A percentile compares a stretch with the other conserved stretches of the same genome.
Conservation (phyloP, 768 basidiomycete species). For the Phylloporus arenicola region DNA sequence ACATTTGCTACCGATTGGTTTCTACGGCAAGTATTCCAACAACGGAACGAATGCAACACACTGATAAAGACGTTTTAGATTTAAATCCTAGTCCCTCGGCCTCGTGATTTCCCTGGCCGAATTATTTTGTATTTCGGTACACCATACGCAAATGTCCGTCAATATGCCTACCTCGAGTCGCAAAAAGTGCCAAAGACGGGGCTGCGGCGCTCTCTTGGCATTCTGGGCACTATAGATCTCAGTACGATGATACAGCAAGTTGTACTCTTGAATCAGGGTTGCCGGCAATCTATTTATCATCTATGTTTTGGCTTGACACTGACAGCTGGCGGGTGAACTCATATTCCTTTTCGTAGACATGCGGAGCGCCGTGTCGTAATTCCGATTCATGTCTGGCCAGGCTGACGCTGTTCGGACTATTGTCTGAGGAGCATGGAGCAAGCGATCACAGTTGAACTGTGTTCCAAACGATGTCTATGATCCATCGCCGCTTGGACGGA, state of each 20-base stretch:
- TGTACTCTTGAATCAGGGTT: background rate
- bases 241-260: constrained; percentile 39
- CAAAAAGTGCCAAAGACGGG: constrained; percentile 33
- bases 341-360: background rate
- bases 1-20: constrained; percentile 18
- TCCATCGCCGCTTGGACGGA: background rate
- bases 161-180: constrained; percentile 68
- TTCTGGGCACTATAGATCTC: constrained; percentile 26
- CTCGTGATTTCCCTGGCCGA: constrained; percentile 56
- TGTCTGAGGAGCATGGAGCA: no score
- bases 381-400: background rate
- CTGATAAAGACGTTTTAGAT: background rate
- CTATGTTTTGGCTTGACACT: background rate
- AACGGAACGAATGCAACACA: background rate
- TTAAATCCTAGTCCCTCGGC: background rate
- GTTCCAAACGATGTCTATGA: background rate
- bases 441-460: background rate
- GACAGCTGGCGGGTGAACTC: background rate
- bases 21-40: constrained; percentile 1
- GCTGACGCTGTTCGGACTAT: background rate
- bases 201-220: constrained; percentile 37
- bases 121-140: constrained; percentile 68
- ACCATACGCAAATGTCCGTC: constrained; percentile 62
- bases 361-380: background rate
- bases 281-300: background rate